Evolutionary conservation across 306 rosid genomes (phyloP), one percentile per base, ranked within the genome.

Genomic region (Boehmeria nivea): DNA sequence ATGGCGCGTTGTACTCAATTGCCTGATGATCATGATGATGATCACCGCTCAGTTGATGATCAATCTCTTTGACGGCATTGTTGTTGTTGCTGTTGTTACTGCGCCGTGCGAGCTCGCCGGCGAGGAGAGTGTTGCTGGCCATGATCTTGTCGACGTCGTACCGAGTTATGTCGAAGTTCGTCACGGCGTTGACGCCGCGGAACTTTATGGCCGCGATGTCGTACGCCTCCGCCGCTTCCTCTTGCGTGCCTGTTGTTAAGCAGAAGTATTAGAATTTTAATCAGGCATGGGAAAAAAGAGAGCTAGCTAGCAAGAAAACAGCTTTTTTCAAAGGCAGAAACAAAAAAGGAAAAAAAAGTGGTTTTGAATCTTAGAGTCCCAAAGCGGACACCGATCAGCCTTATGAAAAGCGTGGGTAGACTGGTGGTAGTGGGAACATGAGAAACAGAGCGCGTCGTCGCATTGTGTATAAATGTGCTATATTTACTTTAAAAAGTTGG

Each of bases 211-310:
- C 99, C 6, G 99, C 99, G 50, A 93, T 60, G 65, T 93, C 99
- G 54, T 93, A 93, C 11, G 99, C 99, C 65, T 87, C 96, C 0
- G 99, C 99, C 43, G 99, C 99, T 79, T 93, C 99, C 89, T 93
- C 99, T 61, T 93, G 99, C 7, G 99, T 93, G 67, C 96, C 99
- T 93, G 71, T 61, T 54, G 12, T 4, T 14, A 33, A 33, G 17
- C 6, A 40, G 16, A 8, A 31, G n/a, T n/a, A n/a, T n/a, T n/a
- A n/a, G n/a, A n/a, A n/a, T n/a, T n/a, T n/a, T n/a, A n/a, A n/a
- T n/a, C n/a, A n/a, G n/a, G n/a, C 36, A 10, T 31, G 9, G 8
- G 9, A 6, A 31, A 31, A 31, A 31, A 4, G 5, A 31, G 36
- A 10, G 9, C 36, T 31, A 31, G 36, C 36, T 31, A 31, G 36